Evolutionary conservation across 768 basidiomycete species (phyloP).

Genomic region (Boletellus emodensis): DNA sequence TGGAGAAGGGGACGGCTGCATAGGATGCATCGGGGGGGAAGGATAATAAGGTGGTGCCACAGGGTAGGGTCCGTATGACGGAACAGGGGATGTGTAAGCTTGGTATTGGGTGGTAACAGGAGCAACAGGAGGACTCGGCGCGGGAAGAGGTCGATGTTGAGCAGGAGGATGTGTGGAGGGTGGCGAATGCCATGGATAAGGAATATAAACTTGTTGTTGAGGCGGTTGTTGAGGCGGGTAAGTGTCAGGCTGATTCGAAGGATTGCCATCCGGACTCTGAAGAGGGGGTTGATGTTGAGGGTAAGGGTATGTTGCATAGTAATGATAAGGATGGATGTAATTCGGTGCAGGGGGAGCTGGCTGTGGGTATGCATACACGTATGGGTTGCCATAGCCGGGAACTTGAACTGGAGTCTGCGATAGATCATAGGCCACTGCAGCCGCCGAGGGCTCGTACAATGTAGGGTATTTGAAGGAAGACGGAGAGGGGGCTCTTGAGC

Average conservation of each 20-base stretch:
- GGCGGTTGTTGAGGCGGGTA: slow-evolving; percentile 31
- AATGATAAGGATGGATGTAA: slow-evolving; percentile 39
- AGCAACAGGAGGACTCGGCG: slow-evolving; percentile 28
- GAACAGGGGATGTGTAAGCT: slow-evolving; percentile 29
- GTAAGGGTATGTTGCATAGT: slow-evolving; percentile 50
- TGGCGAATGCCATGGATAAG: slow-evolving; percentile 34
- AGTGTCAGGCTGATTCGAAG: slow-evolving; percentile 29
- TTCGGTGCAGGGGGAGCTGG: slow-evolving; percentile 33
- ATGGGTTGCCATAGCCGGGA: slow-evolving; percentile 30
- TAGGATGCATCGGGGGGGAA: slow-evolving; percentile 27
- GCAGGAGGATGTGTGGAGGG: slow-evolving; percentile 38
- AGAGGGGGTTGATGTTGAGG: slow-evolving; percentile 43
- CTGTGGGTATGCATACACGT: slow-evolving; percentile 42
- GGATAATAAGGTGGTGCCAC: slow-evolving; percentile 29
- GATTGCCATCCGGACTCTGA: slow-evolving; percentile 36
- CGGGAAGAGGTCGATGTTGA: slow-evolving; percentile 35
- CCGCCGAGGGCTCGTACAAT: slow-evolving; percentile 57
- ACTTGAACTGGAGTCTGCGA: slow-evolving; percentile 30
- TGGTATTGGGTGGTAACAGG: slow-evolving; percentile 32
- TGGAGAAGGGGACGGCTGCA: slow-evolving; percentile 25
- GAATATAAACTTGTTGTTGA: slow-evolving; percentile 30
- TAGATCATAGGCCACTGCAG: slow-evolving; percentile 27
- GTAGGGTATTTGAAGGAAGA: slow-evolving; percentile 67
- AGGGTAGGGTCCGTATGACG: slow-evolving; percentile 35
- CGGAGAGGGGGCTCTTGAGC: slow-evolving; percentile 71